Percentiles rank a stretch among this genome's conserved stretches.
Evolutionary conservation across 202 grass and related monocot species (phyloP).

Genomic region (Carex arenaria): DNA sequence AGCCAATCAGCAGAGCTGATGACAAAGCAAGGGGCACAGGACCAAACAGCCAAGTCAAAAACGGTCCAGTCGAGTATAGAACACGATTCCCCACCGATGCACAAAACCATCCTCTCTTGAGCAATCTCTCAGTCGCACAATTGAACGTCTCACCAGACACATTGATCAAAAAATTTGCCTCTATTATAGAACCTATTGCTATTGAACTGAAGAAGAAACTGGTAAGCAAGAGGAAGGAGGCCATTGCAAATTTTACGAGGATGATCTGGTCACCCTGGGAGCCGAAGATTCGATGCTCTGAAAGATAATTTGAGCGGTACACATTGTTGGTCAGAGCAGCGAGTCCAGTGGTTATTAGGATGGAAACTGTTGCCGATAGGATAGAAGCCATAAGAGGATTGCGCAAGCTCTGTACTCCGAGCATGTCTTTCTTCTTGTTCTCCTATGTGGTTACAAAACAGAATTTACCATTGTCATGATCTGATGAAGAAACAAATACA

Average conservation of each 20-base stretch:
- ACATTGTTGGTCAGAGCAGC: conserved; percentile 40
- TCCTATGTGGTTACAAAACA: conserved; percentile 14
- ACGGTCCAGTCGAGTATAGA: conserved; percentile 16
- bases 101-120: conserved; percentile 36
- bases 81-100: conserved; percentile 25
- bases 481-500: neutral
- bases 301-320: conserved; percentile 19
- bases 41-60: conserved; percentile 39
- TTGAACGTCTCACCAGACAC: conserved; percentile 10
- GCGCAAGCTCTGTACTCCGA: conserved; percentile 35
- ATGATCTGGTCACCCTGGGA: conserved; percentile 20
- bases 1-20: conserved; percentile 18
- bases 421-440: conserved; percentile 29
- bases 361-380: conserved; percentile 31
- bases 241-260: conserved; percentile 27
- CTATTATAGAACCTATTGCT: conserved; percentile 28
- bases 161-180: conserved; percentile 38
- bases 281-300: conserved; percentile 18
- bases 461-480: neutral
- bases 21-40: conserved; percentile 30
- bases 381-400: conserved; percentile 39
- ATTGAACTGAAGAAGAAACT: conserved; percentile 36
- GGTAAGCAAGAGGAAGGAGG: conserved; percentile 24
- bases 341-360: conserved; percentile 23
- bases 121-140: conserved; percentile 5